Base-by-base conservation (phyloP, 106 monocot genomes). In the Chionographis japonica region DNA sequence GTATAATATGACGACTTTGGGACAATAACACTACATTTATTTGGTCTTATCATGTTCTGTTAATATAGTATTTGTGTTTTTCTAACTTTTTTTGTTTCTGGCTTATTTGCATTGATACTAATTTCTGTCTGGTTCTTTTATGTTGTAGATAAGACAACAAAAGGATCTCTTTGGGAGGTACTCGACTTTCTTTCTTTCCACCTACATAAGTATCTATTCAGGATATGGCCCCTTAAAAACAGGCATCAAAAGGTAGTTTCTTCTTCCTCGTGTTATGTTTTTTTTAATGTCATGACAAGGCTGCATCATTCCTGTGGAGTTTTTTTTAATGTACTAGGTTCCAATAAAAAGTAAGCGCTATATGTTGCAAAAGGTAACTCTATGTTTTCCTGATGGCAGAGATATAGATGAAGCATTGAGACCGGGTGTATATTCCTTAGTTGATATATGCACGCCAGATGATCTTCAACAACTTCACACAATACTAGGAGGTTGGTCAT, bases 391-490 rank as follows among this genome's bases (percentile, higher is more conserved):
- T 60, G 50, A 9, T 56, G 39, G 63, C 83, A 94, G 94, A 58
- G 90, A 94, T 65, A 60, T 94, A 40, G 94, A 90, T 63, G 87
- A 94, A 73, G 80, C 83, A 60, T 73, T 94, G 52, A 85, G 84
- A 68, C 90, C 90, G 16, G 90, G 94, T 68, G 62, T 94, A 27
- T 90, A 87, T 76, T 77, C 94, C 8, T 72, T 94, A 60, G 73
- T 94, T 66, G 94, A 94, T 73, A 76, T 90, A 63, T 94, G 94
- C 77, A 68, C 70, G 40, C 61, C 69, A 63, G 72, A 53, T 56
- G 89, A 98, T 77, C 75, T 87, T 60, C 89, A 92, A 80, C 78
- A 66, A 40, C 82, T 92, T 53, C 97, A 98, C 73, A 90, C 82
- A 50, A 75, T 84, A 36, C 73, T 97, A 49, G 77, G 63, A 58